phyloP scores from a whole-genome alignment of 2,329 filamentous ascomycete species.

The Biscogniauxia marginata region DNA sequence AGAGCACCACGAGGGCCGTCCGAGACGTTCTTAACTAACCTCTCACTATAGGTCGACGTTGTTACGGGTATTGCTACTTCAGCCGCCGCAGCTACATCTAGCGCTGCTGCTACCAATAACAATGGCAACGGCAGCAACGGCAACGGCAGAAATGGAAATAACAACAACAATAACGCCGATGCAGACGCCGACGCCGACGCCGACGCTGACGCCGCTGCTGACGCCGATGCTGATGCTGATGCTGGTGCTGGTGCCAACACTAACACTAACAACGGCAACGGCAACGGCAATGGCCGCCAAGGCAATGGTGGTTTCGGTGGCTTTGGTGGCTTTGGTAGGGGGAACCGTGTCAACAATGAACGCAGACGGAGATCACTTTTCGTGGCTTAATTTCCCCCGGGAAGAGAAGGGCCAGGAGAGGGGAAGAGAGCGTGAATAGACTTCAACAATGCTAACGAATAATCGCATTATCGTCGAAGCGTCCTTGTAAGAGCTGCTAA shows the following conservation, averaged over 20 bases:
- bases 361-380: neutral
- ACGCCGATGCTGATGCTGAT: too few relatives aligned
- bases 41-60: neutral
- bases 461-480: neutral
- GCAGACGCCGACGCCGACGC: conserved; percentile 15
- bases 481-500: neutral
- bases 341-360: neutral
- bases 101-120: conserved; percentile 8
- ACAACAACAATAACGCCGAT: conserved; percentile 15
- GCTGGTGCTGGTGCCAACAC: conserved; percentile 12
- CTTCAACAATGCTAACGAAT: neutral
- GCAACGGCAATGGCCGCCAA: conserved; percentile 12
- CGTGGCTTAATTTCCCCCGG: neutral
- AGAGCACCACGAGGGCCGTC: neutral
- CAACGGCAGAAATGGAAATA: conserved; percentile 7
- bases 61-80: conserved; percentile 5
- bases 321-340: too few relatives aligned
- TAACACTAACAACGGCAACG: conserved; percentile 15
- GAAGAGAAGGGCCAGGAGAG: neutral
- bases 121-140: conserved; percentile 9
- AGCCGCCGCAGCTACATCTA: conserved; percentile 6
- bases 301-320: too few relatives aligned
- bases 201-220: too few relatives aligned
- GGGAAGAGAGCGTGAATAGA: neutral
- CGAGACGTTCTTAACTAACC: neutral